Evolutionary conservation across 306 rosid genomes (phyloP), one percentile per base, ranked within the genome.

Genomic region (Castanospermum australe): DNA sequence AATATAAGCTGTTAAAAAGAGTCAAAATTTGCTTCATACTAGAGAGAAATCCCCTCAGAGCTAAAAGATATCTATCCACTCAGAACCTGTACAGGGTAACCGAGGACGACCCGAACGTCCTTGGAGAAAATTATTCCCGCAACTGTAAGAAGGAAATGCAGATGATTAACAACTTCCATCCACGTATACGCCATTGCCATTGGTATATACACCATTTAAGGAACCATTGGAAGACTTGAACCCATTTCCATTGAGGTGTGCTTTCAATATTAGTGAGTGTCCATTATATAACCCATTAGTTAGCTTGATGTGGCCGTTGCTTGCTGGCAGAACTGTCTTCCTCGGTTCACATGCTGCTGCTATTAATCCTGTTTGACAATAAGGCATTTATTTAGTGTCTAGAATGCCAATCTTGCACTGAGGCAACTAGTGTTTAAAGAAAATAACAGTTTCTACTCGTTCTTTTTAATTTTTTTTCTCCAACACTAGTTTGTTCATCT

Each of bases 71-170:
- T 75, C 88, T 81, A 84, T 68, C 90, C 79, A 84, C 87, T 90
- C 88, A 88, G 77, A 80, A 39, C 83, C 94, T 92, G 90, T 92
- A 92, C 97, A 92, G 24, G 66, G 75, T 44, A 72, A 72, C 81
- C 79, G 87, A 73, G 64, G 81, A 81, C 86, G 68, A 61, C 80
- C 76, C 77, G 80, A 82, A 44, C 69, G 83, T 76, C 80, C 67
- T 73, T 64, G 63, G 17, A 81, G 48, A 79, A 79, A 81, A 62
- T 57, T 21, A 71, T 55, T 66, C 42, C 66, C 65, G 73, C 44
- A 70, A 63, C 45, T 24, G 45, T 52, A 77, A 24, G 67, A n/a
- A 67, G 28, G 21, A 64, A 13, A 33, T 11, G 24, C 41, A 10
- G 38, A 77, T 69, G 24, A 25, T 82, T 73, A 75, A 39, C 71